Evolutionary conservation across 164 flowering plant species (phyloP).

Genomic region (Dillenia suffruticosa): DNA sequence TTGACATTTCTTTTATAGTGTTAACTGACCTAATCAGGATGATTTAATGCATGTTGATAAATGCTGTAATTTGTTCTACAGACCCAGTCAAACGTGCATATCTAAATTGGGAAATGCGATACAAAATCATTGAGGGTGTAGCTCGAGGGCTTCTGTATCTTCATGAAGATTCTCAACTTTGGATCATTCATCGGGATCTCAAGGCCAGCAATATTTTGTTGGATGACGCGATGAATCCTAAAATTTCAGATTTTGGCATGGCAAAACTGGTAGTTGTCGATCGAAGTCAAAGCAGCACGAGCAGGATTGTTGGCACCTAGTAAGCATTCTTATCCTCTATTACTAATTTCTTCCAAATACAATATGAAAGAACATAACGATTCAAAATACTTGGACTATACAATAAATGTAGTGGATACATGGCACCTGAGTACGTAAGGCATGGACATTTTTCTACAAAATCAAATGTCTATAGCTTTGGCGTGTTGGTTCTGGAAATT

Average conservation of each 20-base stretch:
- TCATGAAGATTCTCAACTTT: slow-evolving; percentile 17
- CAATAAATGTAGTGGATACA: slow-evolving; percentile 20
- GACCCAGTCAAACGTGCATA: slow-evolving; percentile 1
- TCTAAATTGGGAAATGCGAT: slow-evolving; percentile 13
- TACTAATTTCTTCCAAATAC: too few relatives aligned
- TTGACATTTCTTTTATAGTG: not conserved
- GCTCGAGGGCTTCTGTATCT: slow-evolving; percentile 28
- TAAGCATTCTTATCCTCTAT: slow-evolving; percentile 10
- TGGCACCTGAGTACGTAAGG: slow-evolving; percentile 23
- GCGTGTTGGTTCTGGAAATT: slow-evolving; percentile 20
- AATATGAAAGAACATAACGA: too few relatives aligned
- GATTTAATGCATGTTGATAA: too few relatives aligned
- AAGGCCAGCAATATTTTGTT: slow-evolving; percentile 32
- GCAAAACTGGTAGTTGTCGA: slow-evolving; percentile 20
- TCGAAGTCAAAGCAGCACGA: slow-evolving; percentile 14
- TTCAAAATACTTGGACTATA: not conserved
- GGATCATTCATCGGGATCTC: slow-evolving; percentile 27
- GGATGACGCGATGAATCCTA: slow-evolving; percentile 24
- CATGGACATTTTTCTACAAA: slow-evolving; percentile 19
- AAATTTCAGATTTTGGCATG: slow-evolving; percentile 37
- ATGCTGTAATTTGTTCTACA: not conserved
- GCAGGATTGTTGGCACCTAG: slow-evolving; percentile 26
- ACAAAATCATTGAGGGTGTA: slow-evolving; percentile 16
- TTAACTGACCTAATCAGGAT: not conserved
- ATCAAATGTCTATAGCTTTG: slow-evolving; percentile 24